Conservation (phyloP, 768 basidiomycete species). For the Dacryopinax spathularia region DNA sequence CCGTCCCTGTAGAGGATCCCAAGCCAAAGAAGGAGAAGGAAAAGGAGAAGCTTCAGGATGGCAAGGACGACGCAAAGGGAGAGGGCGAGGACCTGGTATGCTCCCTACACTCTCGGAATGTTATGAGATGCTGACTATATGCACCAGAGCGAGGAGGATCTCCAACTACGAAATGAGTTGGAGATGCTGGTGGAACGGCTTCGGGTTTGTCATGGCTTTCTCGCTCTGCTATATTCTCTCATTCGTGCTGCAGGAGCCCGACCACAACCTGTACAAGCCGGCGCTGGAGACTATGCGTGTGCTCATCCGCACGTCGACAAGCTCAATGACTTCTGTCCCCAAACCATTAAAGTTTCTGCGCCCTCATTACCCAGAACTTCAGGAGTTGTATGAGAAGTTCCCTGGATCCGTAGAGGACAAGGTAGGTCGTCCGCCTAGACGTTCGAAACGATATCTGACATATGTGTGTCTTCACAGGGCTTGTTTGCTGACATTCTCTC, state of each 20-base stretch:
- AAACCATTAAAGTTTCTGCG: conserved; percentile 97
- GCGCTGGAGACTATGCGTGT: conserved; percentile 88
- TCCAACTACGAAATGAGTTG: conserved; percentile 80
- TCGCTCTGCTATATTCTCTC: background rate
- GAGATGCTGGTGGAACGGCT: conserved; percentile 94
- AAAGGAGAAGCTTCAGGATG: conserved; percentile 36
- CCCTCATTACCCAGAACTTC: conserved; percentile 79
- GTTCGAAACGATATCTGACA: background rate
- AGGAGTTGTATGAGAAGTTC: conserved; percentile 73
- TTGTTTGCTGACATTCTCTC: conserved; percentile 95
- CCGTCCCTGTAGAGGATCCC: conserved; percentile 24
- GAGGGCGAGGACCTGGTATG: conserved; percentile 57
- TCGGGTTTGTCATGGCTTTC: conserved; percentile 41
- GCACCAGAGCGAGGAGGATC: conserved; percentile 81
- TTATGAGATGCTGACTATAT: conserved; percentile 6
- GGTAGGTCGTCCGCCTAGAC: conserved; percentile 26
- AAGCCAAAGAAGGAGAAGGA: conserved; percentile 40
- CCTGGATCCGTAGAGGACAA: conserved; percentile 54
- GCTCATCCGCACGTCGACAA: conserved; percentile 89
- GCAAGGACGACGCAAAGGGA: conserved; percentile 24
- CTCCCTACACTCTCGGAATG: conserved; percentile 10
- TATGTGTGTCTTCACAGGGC: conserved; percentile 36
- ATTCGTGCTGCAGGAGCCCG: conserved; percentile 54
- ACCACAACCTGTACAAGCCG: conserved; percentile 69
- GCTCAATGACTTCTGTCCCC: conserved; percentile 97